Evolutionary conservation across 2,329 filamentous ascomycete genomes (phyloP).

Genomic region (Xylariaceae sp.): DNA sequence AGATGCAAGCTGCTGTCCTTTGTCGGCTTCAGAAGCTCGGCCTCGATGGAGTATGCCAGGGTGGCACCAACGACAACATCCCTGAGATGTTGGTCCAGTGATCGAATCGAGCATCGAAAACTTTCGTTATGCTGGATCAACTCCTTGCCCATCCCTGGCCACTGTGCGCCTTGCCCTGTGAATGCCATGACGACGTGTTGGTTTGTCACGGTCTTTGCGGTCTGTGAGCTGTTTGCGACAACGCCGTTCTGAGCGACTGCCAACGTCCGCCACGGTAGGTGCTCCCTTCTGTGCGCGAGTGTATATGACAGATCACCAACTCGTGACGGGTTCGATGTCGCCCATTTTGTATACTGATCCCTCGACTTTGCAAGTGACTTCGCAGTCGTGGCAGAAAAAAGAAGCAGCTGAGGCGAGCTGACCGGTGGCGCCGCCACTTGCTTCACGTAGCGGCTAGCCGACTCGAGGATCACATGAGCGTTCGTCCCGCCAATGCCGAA

Average conservation of each 20-base stretch:
- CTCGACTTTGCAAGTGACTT: too few species aligned
- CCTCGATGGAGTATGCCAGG: neutral
- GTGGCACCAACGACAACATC: neutral
- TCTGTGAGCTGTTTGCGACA: neutral
- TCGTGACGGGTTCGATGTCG: constrained; percentile 12
- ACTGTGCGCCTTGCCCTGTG: constrained; percentile 11
- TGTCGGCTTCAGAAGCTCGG: constrained; percentile 1
- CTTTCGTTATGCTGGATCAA: constrained; percentile 4
- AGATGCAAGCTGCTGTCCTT: constrained; percentile 1
- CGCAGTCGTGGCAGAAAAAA: too few species aligned
- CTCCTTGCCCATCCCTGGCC: constrained; percentile 7
- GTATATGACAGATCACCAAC: constrained; percentile 17
- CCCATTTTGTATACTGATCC: constrained; percentile 17
- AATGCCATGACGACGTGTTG: constrained; percentile 4
- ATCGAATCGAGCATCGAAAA: too few species aligned
- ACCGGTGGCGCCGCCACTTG: neutral
- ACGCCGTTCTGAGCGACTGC: constrained; percentile 4
- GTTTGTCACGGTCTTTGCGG: neutral
- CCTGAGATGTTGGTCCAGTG: too few species aligned
- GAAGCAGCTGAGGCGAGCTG: too few species aligned
- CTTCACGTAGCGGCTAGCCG: neutral
- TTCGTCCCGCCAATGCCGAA: constrained; percentile 36
- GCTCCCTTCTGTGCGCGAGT: constrained; percentile 15
- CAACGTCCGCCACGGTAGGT: constrained; percentile 15
- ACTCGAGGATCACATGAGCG: constrained; percentile 27